Base-by-base conservation (phyloP, 2,329 filamentous ascomycete genomes). In the Trichoderma arundinaceum region DNA sequence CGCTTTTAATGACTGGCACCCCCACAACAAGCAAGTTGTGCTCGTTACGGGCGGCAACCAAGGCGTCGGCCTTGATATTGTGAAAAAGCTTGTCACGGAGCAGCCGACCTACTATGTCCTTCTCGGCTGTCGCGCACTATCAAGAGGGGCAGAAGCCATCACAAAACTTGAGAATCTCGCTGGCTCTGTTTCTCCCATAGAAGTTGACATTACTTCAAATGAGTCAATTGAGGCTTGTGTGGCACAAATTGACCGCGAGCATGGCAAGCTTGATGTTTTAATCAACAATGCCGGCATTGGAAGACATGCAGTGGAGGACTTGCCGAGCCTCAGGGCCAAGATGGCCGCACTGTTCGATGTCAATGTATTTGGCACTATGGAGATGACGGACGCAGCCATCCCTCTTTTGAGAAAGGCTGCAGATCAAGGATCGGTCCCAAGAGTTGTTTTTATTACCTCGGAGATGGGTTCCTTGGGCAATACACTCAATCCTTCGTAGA, bases 251-350 rank as follows among this genome's bases (percentile, higher is more conserved):
- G 48, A 52, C 6, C 28, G 38, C 28, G n/a, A 62, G 39, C 9
- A 62, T 35, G 59, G 59, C 28, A 62, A n/a, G n/a, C 59, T 62
- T 8, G 59, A 62, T 15, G 59, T 35, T 6, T 12, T 62, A 35
- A 62, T 62, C 59, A 62, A 62, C 38, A 62, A 62, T 44, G 59
- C 59, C 22, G 59, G 59, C 7, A 62, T 62, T 22, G 59, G 59
- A 53, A 62, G 59, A n/a, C 46, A 52, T 32, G 59, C 59, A 10
- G 48, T 62, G 1, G 59, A 53, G 6, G 35, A 44, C 5, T 8
- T 43, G 9, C 22, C 48, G 7, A 62, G 59, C 10, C 28, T 62
- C 2, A 43, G 59, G 35, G 38, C 48, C 7, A 62, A 62, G 38
- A 62, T 62, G 48, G 38, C 38, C 1, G 46, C 46, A 7, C 5